A percentile compares a stretch with the other conserved stretches of the same genome.
Conservation (phyloP, 805 yeast genomes). For the Hanseniaspora valbyensis region DNA sequence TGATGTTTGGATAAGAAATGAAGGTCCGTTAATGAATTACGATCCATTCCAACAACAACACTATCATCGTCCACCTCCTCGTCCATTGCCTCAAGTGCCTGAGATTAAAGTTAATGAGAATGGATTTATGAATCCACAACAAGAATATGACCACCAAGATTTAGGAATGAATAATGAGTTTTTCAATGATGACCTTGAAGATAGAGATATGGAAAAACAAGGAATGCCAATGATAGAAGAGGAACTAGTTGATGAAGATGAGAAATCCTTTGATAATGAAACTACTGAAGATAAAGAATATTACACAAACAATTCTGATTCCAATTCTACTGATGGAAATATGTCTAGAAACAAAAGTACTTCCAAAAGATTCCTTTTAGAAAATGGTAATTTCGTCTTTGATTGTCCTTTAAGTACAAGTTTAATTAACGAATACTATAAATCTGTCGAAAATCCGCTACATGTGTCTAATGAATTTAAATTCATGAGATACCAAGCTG, state of each 20-base stretch:
- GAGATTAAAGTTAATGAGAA: too few relatives aligned
- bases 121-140: background rate
- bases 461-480: slow-evolving; percentile 50
- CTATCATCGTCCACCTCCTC: background rate
- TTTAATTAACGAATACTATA: slow-evolving; percentile 41
- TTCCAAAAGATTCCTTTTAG: slow-evolving; percentile 27
- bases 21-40: background rate
- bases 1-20: slow-evolving; percentile 15
- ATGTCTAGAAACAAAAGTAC: background rate
- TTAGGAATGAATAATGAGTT: background rate
- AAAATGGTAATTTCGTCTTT: slow-evolving; percentile 66
- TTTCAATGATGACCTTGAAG: slow-evolving; percentile 6
- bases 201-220: background rate
- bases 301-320: background rate
- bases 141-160: background rate
- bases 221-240: background rate
- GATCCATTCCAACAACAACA: slow-evolving; percentile 7
- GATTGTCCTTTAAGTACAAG: slow-evolving; percentile 81
- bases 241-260: background rate
- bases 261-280: background rate
- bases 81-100: too few relatives aligned
- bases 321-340: background rate
- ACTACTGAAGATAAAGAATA: background rate
- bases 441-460: slow-evolving; percentile 35
- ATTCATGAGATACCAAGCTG: slow-evolving; percentile 87